Conservation (phyloP, 2,329 filamentous ascomycete species). For the Alternaria postmessia region DNA sequence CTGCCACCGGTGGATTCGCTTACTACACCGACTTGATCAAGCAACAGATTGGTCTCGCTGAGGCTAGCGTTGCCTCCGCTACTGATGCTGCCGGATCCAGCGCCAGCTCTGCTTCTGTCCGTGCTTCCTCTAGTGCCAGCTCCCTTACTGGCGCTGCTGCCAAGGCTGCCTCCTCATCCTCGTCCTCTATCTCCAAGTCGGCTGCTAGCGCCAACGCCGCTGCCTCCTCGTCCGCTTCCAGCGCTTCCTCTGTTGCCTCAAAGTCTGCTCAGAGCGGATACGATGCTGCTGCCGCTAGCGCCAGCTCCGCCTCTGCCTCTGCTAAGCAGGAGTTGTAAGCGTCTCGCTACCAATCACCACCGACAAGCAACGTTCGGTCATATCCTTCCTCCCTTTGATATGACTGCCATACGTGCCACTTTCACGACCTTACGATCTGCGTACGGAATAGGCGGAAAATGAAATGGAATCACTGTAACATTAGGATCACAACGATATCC, state of each 20-base stretch:
- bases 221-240: conserved; percentile 44
- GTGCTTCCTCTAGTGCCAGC: conserved; percentile 23
- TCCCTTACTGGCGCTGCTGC: conserved; percentile 34
- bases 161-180: conserved; percentile 44
- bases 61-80: conserved; percentile 73
- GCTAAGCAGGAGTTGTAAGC: conserved; percentile 58
- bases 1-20: conserved; percentile 64
- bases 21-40: conserved; percentile 54
- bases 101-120: conserved; percentile 27
- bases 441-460: conserved; percentile 27
- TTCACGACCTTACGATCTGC: conserved; percentile 35
- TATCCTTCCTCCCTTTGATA: neutral
- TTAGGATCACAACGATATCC: conserved; percentile 36
- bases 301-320: conserved; percentile 36
- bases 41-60: conserved; percentile 57
- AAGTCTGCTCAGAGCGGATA: conserved; percentile 45
- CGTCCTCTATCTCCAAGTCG: conserved; percentile 45
- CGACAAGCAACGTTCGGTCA: conserved; percentile 26
- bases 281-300: conserved; percentile 44
- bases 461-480: conserved; percentile 33
- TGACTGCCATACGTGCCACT: conserved; percentile 23
- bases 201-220: conserved; percentile 43
- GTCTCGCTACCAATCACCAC: neutral
- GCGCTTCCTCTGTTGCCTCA: conserved; percentile 43
- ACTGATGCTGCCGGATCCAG: conserved; percentile 57